These are phyloP conservation scores for Ogataea ramenticola DNA, from an alignment of 805 yeast species.

Conservation along the genomic window DNA sequence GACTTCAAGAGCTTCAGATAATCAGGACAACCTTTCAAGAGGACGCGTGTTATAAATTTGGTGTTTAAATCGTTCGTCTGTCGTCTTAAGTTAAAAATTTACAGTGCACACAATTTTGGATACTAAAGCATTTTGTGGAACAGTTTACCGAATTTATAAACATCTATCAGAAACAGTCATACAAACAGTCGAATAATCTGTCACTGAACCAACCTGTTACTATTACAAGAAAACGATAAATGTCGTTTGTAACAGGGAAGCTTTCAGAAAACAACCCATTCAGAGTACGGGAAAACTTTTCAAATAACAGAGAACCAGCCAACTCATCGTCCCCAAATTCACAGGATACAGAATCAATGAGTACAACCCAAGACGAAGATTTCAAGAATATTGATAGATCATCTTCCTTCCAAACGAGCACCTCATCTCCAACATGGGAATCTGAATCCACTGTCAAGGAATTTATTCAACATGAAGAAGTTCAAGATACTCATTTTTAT, in stretches of 20 bases:
- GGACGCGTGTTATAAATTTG: too few species aligned
- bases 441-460: not conserved
- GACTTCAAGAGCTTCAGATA: too few species aligned
- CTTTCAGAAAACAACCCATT: not conserved
- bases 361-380: constrained; percentile 28
- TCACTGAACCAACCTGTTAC: not conserved
- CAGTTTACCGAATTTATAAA: too few species aligned
- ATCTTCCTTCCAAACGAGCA: constrained; percentile 31
- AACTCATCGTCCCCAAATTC: constrained; percentile 18
- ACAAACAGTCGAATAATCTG: not conserved
- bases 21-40: too few species aligned
- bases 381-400: constrained; percentile 24
- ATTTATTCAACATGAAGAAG: constrained; percentile 1
- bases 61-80: too few species aligned
- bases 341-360: constrained; percentile 24
- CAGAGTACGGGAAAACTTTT: not conserved
- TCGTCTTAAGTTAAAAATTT: too few species aligned
- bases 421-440: constrained; percentile 19
- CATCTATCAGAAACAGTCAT: too few species aligned
- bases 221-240: not conserved
- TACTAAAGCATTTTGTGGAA: too few species aligned
- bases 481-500: constrained; percentile 9
- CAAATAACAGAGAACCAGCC: not conserved
- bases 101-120: too few species aligned
- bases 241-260: not conserved